Evolutionary conservation across 805 yeast genomes (phyloP).

Genomic region (Teunomyces kruisii): DNA sequence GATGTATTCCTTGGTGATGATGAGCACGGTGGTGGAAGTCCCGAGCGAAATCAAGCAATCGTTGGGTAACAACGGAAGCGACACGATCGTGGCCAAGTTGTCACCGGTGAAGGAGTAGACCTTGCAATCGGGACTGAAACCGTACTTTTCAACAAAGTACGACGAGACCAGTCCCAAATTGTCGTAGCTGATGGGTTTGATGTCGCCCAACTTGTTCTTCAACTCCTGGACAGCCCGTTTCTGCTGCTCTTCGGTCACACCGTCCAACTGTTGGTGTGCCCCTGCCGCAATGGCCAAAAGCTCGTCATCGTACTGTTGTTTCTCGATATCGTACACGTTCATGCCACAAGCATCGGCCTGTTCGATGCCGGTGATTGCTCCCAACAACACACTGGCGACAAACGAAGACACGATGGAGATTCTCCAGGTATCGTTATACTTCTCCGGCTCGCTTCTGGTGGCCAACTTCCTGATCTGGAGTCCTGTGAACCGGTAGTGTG

Average conservation of each 20-base stretch:
- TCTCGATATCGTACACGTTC: constrained; percentile 77
- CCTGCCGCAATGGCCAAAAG: constrained; percentile 58
- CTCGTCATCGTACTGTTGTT: constrained; percentile 53
- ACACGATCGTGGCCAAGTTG: constrained; percentile 82
- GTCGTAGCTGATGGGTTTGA: constrained; percentile 50
- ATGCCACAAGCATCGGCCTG: constrained; percentile 91
- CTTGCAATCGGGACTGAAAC: constrained; percentile 55
- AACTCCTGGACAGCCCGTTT: constrained; percentile 39
- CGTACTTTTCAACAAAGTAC: constrained; percentile 66
- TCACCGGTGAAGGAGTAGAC: constrained; percentile 87
- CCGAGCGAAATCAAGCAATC: constrained; percentile 84
- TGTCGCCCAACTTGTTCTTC: constrained; percentile 51
- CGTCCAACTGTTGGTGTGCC: constrained; percentile 44
- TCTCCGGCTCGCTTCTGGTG: constrained; percentile 48
- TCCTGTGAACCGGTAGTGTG: constrained; percentile 89
- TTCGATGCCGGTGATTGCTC: constrained; percentile 64
- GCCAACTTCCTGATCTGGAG: constrained; percentile 81
- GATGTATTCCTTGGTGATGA: constrained; percentile 73
- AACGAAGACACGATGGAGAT: constrained; percentile 80
- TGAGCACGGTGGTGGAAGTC: constrained; percentile 84
- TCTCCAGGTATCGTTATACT: constrained; percentile 55
- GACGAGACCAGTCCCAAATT: constrained; percentile 52
- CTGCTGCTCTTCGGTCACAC: constrained; percentile 18
- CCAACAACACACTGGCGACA: constrained; percentile 68
- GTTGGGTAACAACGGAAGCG: constrained; percentile 72